Conservation (phyloP, 2,329 filamentous ascomycete species). For the Alternaria sp. region DNA sequence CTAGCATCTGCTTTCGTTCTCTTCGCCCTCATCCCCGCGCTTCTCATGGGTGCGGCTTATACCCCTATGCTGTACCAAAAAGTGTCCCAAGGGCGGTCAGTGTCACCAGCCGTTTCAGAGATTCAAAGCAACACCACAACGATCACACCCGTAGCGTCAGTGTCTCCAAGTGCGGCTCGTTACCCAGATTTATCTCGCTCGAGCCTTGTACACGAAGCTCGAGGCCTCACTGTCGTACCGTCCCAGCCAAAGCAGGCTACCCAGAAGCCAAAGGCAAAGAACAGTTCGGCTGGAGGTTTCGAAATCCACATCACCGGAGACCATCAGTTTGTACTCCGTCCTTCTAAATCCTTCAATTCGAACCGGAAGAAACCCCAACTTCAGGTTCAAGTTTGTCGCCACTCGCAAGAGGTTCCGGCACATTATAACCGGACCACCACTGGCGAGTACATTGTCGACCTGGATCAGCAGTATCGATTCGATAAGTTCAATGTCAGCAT, state of each 20-base stretch:
- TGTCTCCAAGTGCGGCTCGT: constrained; percentile 1
- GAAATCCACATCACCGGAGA: constrained; percentile 62
- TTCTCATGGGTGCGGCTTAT: constrained; percentile 20
- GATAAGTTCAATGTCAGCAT: constrained; percentile 59
- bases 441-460: constrained; percentile 59
- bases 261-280: constrained; percentile 17
- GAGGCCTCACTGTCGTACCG: constrained; percentile 26
- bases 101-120: constrained; percentile 6
- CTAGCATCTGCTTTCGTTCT: constrained; percentile 20
- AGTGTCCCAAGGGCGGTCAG: constrained; percentile 3
- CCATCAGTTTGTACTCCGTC: constrained; percentile 60
- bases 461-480: constrained; percentile 58
- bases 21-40: constrained; percentile 22
- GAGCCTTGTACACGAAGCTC: constrained; percentile 10
- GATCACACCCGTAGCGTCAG: constrained; percentile 4
- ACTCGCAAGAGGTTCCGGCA: constrained; percentile 51
- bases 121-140: constrained; percentile 2
- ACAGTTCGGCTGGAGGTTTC: constrained; percentile 51
- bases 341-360: constrained; percentile 52
- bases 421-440: constrained; percentile 58
- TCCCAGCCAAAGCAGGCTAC: constrained; percentile 12
- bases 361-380: constrained; percentile 55
- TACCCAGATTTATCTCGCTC: neutral
- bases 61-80: constrained; percentile 18
- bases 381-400: constrained; percentile 57